Conservation (phyloP, 176 grass and related monocot genomes). For the Elymus sibiricus region DNA sequence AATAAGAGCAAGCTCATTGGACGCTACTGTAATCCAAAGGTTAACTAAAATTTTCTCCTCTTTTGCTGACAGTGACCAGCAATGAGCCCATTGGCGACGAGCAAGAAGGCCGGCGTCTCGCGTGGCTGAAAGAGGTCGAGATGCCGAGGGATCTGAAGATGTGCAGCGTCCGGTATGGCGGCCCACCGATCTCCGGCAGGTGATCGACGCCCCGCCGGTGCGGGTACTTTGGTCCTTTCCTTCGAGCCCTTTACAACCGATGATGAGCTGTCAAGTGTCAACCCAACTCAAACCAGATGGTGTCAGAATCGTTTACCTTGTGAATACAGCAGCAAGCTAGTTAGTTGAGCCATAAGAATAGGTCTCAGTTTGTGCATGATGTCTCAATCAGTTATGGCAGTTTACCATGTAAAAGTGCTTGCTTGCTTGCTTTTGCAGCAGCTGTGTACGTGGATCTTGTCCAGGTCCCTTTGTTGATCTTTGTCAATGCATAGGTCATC, state of each 20-base stretch:
- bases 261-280: not conserved
- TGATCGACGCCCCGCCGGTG: not conserved
- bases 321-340: conserved; percentile 24
- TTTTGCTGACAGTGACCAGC: not conserved
- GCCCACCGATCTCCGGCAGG: conserved; percentile 58
- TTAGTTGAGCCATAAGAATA: not conserved
- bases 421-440: not conserved
- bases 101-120: conserved; percentile 18
- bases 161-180: conserved; percentile 51
- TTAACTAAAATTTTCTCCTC: not conserved
- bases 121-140: conserved; percentile 75
- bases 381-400: not conserved
- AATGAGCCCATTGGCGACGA: not conserved
- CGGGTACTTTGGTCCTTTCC: not conserved
- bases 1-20: not conserved
- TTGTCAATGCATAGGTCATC: not conserved
- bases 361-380: not conserved
- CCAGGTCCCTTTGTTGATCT: not conserved
- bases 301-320: conserved; percentile 17
- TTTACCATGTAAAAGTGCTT: not conserved
- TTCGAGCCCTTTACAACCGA: not conserved
- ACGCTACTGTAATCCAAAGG: not conserved
- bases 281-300: not conserved
- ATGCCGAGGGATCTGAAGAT: conserved; percentile 68
- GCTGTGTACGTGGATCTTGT: not conserved